Conservation (phyloP, 2,329 filamentous ascomycete genomes). For the Parafenestella ontariensis region DNA sequence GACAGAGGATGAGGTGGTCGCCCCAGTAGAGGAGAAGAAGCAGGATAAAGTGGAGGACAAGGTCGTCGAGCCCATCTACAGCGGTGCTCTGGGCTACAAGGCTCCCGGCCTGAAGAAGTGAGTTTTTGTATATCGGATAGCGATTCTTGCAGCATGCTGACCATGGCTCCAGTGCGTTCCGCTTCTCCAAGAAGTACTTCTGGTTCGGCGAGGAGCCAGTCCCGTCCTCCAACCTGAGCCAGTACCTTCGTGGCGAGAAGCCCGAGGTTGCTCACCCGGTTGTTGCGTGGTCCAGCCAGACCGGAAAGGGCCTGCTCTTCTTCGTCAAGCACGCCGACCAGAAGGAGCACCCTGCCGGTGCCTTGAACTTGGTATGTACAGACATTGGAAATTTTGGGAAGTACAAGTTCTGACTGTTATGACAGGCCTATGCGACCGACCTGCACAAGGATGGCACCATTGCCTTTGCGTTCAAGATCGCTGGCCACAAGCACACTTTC, state of each 20-base stretch:
- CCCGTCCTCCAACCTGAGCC: slow-evolving; percentile 73
- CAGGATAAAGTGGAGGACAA: slow-evolving; percentile 57
- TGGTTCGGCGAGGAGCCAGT: slow-evolving; percentile 70
- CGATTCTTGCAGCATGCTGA: slow-evolving; percentile 11
- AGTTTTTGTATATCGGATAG: slow-evolving; percentile 49
- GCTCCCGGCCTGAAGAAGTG: slow-evolving; percentile 89
- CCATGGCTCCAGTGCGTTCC: slow-evolving; percentile 71
- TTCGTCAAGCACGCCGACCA: slow-evolving; percentile 83
- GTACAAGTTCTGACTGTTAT: slow-evolving; percentile 38
- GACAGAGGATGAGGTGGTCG: slow-evolving; percentile 37
- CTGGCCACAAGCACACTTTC: slow-evolving; percentile 92
- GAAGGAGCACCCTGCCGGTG: slow-evolving; percentile 79
- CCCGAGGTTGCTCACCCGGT: slow-evolving; percentile 77
- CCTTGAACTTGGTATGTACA: slow-evolving; percentile 80
- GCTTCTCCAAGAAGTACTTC: slow-evolving; percentile 92
- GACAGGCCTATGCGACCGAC: slow-evolving; percentile 70
- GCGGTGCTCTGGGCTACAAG: slow-evolving; percentile 90
- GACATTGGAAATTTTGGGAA: not conserved
- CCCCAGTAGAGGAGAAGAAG: slow-evolving; percentile 47
- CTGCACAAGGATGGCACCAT: slow-evolving; percentile 75
- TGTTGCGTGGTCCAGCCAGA: slow-evolving; percentile 89
- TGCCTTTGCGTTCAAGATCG: slow-evolving; percentile 86
- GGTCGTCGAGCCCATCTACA: slow-evolving; percentile 72
- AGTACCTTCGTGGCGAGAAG: slow-evolving; percentile 91
- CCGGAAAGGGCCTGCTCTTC: slow-evolving; percentile 94